Evolutionary conservation across 2,329 filamentous ascomycete species (phyloP), one percentile per base, ranked within the genome.

Genomic region (Trichoderma afroharzianum): DNA sequence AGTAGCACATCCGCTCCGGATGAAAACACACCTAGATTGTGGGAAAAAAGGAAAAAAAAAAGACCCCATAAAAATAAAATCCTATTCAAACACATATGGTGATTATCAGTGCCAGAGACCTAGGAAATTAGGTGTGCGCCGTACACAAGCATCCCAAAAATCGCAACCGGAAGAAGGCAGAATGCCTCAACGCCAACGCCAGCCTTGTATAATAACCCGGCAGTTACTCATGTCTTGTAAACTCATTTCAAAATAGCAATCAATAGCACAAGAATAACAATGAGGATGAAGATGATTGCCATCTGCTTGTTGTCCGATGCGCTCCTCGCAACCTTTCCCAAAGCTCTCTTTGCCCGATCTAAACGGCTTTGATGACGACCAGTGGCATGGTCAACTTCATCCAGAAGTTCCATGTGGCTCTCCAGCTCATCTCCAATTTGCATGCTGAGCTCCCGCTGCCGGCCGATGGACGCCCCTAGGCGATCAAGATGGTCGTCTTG

Each of bases 391-490:
- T 98, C 96, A 58, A 97, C 90, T 77, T 97, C 95, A 80, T 98
- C 95, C 33, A 99, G 85, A 85, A 99, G 86, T 76, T 92, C 87
- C 47, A 97, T 92, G 78, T 99, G 96, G 76, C 90, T 92, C 77
- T 98, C 96, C 43, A 99, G 86, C 85, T 99, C 96, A 80, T 98
- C 93, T 33, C 96, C 95, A 77, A 99, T 98, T 83, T 96, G 93
- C 84, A 98, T 97, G 79, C 92, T 95, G 73, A 99, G 86, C 83
- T 98, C 93, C 63, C 97, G 87, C 84, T 98, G 96, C 50, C 96
- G 89, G 4, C 93, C 88, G 76, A 99, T 98, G 71, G 90, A 93
- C 77, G 90, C 89, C n/a, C 95, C 93, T 4, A 99, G 85, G 11
- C 88, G 86, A 80, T 98, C 95, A n/a, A 99, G 87, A 80, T 97